Conservation (phyloP, 2,329 filamentous ascomycete species). For the Cladosporium phlei region DNA sequence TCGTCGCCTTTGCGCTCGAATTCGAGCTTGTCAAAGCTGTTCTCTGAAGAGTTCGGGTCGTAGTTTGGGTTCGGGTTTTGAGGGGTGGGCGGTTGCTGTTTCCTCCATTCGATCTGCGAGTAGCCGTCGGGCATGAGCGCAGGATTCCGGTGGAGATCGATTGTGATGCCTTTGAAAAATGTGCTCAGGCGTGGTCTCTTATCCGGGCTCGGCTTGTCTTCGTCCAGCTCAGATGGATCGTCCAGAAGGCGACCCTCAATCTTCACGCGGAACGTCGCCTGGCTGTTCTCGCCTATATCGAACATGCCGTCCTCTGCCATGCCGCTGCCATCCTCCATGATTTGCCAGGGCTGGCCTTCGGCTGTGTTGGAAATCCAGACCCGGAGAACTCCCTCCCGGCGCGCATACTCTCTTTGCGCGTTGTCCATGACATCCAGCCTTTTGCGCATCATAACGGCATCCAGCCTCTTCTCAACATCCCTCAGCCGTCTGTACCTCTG, state of each 20-base stretch:
- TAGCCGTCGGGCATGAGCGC: constrained; percentile 63
- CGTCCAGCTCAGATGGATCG: constrained; percentile 42
- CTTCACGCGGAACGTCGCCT: constrained; percentile 82
- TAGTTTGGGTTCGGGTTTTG: constrained; percentile 39
- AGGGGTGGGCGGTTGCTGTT: constrained; percentile 53
- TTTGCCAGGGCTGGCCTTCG: constrained; percentile 92
- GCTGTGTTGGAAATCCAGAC: constrained; percentile 94
- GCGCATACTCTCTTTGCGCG: constrained; percentile 55
- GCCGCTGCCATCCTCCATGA: constrained; percentile 42
- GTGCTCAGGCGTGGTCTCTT: constrained; percentile 60
- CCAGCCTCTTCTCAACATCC: constrained; percentile 80
- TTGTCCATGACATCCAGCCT: constrained; percentile 84
- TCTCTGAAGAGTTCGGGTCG: constrained; percentile 55
- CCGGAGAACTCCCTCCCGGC: constrained; percentile 68
- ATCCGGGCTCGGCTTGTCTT: constrained; percentile 42
- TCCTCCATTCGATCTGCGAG: constrained; percentile 77
- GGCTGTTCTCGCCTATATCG: constrained; percentile 71
- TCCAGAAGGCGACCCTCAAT: constrained; percentile 81
- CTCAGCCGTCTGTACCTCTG: constrained; percentile 77
- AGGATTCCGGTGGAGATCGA: constrained; percentile 53
- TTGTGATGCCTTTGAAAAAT: constrained; percentile 75
- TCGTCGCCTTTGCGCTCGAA: constrained; percentile 92
- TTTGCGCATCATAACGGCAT: constrained; percentile 92
- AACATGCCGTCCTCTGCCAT: constrained; percentile 66
- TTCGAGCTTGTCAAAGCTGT: constrained; percentile 83